Conservation (phyloP, 176 grass and related monocot genomes). For the Aegilops tauschii region DNA sequence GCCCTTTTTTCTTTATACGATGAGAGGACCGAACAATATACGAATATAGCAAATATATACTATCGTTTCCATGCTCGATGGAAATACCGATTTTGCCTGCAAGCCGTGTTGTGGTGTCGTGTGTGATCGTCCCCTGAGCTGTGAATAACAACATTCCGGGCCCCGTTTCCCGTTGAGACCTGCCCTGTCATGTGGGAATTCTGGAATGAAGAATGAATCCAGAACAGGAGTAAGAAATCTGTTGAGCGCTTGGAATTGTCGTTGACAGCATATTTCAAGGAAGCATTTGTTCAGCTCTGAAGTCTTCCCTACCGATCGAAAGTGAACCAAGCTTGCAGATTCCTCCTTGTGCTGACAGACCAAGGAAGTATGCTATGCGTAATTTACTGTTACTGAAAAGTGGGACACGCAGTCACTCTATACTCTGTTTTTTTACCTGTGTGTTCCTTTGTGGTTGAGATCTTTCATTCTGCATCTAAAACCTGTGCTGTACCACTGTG, state of each 20-base stretch:
- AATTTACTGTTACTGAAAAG: background rate
- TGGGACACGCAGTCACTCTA: background rate
- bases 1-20: slow-evolving; percentile 13
- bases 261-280: background rate
- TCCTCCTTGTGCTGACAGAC: too few relatives aligned
- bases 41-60: slow-evolving; percentile 30
- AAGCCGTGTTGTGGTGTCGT: slow-evolving; percentile 8
- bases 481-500: too few relatives aligned
- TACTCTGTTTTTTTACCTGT: background rate
- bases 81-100: slow-evolving; percentile 49
- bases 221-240: background rate
- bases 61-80: slow-evolving; percentile 31
- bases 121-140: background rate
- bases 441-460: background rate
- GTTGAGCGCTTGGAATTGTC: slow-evolving; percentile 9
- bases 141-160: slow-evolving; percentile 16
- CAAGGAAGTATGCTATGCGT: background rate
- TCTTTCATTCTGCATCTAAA: background rate
- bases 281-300: background rate
- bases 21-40: slow-evolving; percentile 27
- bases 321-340: background rate
- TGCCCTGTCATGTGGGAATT: background rate
- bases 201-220: background rate
- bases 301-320: background rate
- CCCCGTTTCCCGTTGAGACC: background rate